Percentiles rank a stretch among this genome's conserved stretches.
These are phyloP conservation scores for Paratinospora sagittata DNA, from an alignment of 164 flowering plant species.

Conservation along the genomic window DNA sequence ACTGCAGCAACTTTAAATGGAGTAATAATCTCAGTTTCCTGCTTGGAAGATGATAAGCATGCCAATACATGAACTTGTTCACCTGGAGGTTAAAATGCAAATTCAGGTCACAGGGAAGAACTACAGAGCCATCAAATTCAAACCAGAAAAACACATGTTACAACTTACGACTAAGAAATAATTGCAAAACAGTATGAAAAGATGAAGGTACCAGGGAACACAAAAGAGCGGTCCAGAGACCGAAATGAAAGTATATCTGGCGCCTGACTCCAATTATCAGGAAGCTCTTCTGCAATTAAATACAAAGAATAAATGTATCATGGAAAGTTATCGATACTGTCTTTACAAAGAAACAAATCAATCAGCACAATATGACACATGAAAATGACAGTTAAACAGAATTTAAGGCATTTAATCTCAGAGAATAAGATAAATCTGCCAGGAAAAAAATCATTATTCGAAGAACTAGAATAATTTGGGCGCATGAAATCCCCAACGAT, in stretches of 20 bases:
- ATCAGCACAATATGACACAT: too few relatives aligned
- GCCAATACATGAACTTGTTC: constrained; percentile 85
- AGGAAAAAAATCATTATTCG: background rate
- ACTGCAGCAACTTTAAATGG: constrained; percentile 93
- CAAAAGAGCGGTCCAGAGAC: constrained; percentile 75
- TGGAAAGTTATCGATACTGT: background rate
- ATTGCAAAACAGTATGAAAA: constrained; percentile 10
- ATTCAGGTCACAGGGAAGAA: constrained; percentile 7
- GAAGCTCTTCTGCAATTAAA: constrained; percentile 59
- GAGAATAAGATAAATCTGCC: background rate
- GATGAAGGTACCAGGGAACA: constrained; percentile 70
- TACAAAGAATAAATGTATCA: constrained; percentile 11
- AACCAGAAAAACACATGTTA: too few relatives aligned
- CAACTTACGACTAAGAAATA: constrained; percentile 8
- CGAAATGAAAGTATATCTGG: constrained; percentile 55
- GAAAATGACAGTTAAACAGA: background rate
- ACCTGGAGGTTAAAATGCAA: constrained; percentile 40
- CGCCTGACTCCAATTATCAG: constrained; percentile 66
- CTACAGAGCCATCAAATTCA: background rate
- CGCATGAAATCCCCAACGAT: too few relatives aligned
- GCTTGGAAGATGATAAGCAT: constrained; percentile 75
- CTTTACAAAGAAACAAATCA: too few relatives aligned
- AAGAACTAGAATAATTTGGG: background rate
- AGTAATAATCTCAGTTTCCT: constrained; percentile 74
- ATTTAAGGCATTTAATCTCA: background rate